phyloP scores from a whole-genome alignment of 257 asterid genomes.

The Buddleja alternifolia region DNA sequence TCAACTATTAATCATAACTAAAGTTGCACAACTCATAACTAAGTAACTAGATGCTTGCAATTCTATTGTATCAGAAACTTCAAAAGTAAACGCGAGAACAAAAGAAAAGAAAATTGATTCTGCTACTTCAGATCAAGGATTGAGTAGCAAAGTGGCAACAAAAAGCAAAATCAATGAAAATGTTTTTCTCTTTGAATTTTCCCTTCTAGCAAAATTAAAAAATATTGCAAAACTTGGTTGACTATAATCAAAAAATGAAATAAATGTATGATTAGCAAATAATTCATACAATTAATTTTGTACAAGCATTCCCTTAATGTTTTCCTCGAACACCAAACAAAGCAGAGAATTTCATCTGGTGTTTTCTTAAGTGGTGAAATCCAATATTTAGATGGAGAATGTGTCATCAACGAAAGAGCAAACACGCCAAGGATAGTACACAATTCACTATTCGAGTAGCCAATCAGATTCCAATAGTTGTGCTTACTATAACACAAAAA shows the following conservation, averaged over 20 bases:
- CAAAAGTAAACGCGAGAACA: neutral
- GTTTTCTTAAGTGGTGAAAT: neutral
- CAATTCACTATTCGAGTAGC: constrained; percentile 3
- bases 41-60: neutral
- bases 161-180: neutral
- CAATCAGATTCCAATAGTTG: neutral
- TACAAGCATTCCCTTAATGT: neutral
- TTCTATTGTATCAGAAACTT: neutral
- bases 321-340: neutral
- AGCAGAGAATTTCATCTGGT: neutral
- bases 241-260: neutral
- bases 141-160: neutral
- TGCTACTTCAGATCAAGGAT: constrained; percentile 7
- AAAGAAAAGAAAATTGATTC: neutral
- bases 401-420: too few relatives aligned
- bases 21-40: constrained; percentile 11
- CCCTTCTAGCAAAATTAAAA: too few relatives aligned
- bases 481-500: neutral
- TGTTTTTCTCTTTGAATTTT: too few relatives aligned
- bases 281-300: neutral
- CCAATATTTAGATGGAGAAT: neutral
- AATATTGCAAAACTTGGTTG: neutral
- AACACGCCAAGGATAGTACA: too few relatives aligned
- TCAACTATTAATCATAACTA: constrained; percentile 12
- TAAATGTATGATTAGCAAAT: neutral